Evolutionary conservation across 2,329 filamentous ascomycete genomes (phyloP).

Genomic region (Knufia petricola): DNA sequence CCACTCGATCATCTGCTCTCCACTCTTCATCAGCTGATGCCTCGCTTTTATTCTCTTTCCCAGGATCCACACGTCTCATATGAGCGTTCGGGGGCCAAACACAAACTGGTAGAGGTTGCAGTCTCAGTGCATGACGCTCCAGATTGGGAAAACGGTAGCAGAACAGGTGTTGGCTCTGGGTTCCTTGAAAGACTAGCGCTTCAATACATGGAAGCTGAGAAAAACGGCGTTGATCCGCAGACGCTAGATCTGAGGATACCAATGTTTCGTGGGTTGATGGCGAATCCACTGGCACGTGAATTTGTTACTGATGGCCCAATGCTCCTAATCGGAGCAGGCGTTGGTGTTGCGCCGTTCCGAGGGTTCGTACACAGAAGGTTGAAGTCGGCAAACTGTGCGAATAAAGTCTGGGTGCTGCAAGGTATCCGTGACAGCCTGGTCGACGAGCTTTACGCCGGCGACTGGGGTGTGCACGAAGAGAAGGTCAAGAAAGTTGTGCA

Average conservation of each 20-base stretch:
- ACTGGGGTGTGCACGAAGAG: conserved; percentile 88
- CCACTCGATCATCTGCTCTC: conserved; percentile 74
- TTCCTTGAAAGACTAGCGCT: conserved; percentile 82
- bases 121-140: conserved; percentile 84
- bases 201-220: conserved; percentile 59
- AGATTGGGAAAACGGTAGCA: conserved; percentile 62
- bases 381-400: conserved; percentile 89
- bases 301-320: conserved; percentile 93
- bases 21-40: conserved; percentile 80
- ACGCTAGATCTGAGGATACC: conserved; percentile 64
- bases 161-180: conserved; percentile 82
- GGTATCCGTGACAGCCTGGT: conserved; percentile 87
- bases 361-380: conserved; percentile 92
- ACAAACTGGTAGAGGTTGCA: conserved; percentile 86
- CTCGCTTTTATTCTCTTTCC: conserved; percentile 94
- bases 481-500: conserved; percentile 76
- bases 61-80: conserved; percentile 84
- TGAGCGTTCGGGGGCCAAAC: conserved; percentile 38
- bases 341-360: conserved; percentile 93
- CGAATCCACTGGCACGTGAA: conserved; percentile 83
- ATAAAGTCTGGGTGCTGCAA: conserved; percentile 96
- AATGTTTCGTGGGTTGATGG: conserved; percentile 98
- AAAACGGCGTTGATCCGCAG: conserved; percentile 43
- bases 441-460: conserved; percentile 92
- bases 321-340: conserved; percentile 92